Evolutionary conservation across 345 rosid species (phyloP).

Genomic region (Eucalyptus viminalis): DNA sequence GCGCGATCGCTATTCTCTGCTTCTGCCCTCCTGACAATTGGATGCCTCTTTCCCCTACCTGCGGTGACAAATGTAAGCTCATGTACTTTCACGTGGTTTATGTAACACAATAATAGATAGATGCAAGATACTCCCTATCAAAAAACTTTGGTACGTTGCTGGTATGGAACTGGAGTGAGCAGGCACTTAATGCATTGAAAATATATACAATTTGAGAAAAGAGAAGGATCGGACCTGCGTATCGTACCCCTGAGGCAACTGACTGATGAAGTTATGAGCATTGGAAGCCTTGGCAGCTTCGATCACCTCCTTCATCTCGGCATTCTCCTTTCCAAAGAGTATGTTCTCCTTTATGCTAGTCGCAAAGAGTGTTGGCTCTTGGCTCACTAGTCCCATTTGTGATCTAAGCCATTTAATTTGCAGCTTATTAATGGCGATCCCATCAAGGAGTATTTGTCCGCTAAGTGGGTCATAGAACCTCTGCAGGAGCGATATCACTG

Average conservation of each 20-base stretch:
- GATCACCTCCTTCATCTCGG: constrained; percentile 36
- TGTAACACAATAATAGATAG: neutral
- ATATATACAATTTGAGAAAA: neutral
- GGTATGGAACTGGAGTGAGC: neutral
- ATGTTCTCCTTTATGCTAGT: constrained; percentile 64
- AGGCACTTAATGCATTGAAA: neutral
- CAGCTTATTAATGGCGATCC: constrained; percentile 34
- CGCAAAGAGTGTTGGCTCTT: constrained; percentile 66
- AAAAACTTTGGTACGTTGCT: neutral
- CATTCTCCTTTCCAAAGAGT: constrained; percentile 67
- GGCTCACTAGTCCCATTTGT: constrained; percentile 74
- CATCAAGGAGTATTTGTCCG: constrained; percentile 69
- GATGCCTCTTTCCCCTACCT: constrained; percentile 81
- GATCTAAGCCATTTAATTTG: constrained; percentile 83
- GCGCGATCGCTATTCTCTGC: constrained; percentile 68
- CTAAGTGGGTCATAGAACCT: constrained; percentile 69
- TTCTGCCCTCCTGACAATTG: constrained; percentile 91
- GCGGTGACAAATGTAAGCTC: neutral
- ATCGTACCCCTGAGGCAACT: constrained; percentile 54
- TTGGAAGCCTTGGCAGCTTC: constrained; percentile 59
- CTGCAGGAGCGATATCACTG: constrained; percentile 66
- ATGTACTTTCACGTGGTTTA: neutral
- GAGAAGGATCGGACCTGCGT: constrained; percentile 36
- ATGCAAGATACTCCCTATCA: neutral
- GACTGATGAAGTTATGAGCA: constrained; percentile 52